A percentile compares a stretch with the other conserved stretches of the same genome.
These are phyloP conservation scores for Groenewaldozyma sp. DNA, from an alignment of 1,139 yeast genomes.

Conservation along the genomic window DNA sequence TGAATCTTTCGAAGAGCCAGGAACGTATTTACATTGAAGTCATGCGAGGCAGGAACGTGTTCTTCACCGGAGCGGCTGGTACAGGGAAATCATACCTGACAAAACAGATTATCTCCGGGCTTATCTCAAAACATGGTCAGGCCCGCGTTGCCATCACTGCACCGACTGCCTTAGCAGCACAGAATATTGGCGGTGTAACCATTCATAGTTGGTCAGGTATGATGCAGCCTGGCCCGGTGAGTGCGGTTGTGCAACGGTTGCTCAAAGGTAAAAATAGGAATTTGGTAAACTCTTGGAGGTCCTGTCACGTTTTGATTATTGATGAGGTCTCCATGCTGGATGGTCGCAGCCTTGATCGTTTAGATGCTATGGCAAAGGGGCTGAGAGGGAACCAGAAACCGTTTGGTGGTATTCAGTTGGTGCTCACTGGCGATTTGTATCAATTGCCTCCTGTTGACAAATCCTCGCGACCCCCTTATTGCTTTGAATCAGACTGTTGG, in stretches of 20 bases:
- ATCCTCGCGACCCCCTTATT: conserved; percentile 33
- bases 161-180: conserved; percentile 86
- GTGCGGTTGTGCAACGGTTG: conserved; percentile 37
- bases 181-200: conserved; percentile 77
- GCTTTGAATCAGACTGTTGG: conserved; percentile 81
- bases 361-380: conserved; percentile 50
- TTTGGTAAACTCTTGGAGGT: conserved; percentile 46
- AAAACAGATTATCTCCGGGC: conserved; percentile 43
- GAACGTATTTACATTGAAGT: conserved; percentile 9
- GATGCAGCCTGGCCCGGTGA: conserved; percentile 20
- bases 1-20: conserved; percentile 13
- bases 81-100: conserved; percentile 85
- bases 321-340: conserved; percentile 85
- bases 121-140: conserved; percentile 31
- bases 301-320: conserved; percentile 53
- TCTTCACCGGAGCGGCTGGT: conserved; percentile 94
- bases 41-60: conserved; percentile 25
- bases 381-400: conserved; percentile 27
- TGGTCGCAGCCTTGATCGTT: conserved; percentile 53
- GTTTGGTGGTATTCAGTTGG: conserved; percentile 77
- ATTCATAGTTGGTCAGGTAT: conserved; percentile 53
- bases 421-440: conserved; percentile 75
- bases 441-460: conserved; percentile 72
- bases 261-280: conserved; percentile 6
- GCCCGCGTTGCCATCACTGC: conserved; percentile 73